Percentiles rank a stretch among this genome's conserved stretches.
phyloP scores from a whole-genome alignment of 805 yeast genomes.

The Wickerhamia fluorescens region DNA sequence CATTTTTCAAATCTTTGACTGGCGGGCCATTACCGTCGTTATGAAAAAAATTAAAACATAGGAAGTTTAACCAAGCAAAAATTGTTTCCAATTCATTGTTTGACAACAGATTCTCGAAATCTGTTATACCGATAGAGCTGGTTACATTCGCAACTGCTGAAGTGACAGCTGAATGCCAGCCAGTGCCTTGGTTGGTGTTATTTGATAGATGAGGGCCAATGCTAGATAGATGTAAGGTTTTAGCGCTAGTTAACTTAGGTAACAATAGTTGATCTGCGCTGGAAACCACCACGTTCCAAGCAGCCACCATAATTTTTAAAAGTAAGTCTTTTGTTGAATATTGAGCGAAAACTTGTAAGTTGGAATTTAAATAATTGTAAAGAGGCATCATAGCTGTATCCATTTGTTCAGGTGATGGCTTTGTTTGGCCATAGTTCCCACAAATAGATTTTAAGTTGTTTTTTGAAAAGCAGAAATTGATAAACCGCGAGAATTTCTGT shows the following conservation, averaged over 20 bases:
- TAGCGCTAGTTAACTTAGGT: constrained; percentile 57
- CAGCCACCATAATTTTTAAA: constrained; percentile 60
- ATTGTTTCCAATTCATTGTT: constrained; percentile 59
- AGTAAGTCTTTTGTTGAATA: constrained; percentile 49
- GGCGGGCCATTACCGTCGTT: constrained; percentile 80
- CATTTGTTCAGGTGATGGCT: constrained; percentile 40
- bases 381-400: constrained; percentile 67
- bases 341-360: constrained; percentile 56
- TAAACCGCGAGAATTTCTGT: constrained; percentile 60
- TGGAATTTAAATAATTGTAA: constrained; percentile 66
- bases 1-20: constrained; percentile 51
- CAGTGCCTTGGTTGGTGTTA: constrained; percentile 6
- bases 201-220: constrained; percentile 11
- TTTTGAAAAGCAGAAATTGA: constrained; percentile 51
- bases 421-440: constrained; percentile 39
- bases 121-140: constrained; percentile 33
- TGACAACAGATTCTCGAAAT: constrained; percentile 51
- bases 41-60: constrained; percentile 71
- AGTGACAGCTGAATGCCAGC: constrained; percentile 40
- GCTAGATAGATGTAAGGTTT: constrained; percentile 18
- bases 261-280: constrained; percentile 66
- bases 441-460: constrained; percentile 50
- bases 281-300: constrained; percentile 71
- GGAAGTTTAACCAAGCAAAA: constrained; percentile 58
- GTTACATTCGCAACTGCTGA: constrained; percentile 47